Evolutionary conservation across 2,329 filamentous ascomycete genomes (phyloP).

Genomic region (Cladosporium colombiae): DNA sequence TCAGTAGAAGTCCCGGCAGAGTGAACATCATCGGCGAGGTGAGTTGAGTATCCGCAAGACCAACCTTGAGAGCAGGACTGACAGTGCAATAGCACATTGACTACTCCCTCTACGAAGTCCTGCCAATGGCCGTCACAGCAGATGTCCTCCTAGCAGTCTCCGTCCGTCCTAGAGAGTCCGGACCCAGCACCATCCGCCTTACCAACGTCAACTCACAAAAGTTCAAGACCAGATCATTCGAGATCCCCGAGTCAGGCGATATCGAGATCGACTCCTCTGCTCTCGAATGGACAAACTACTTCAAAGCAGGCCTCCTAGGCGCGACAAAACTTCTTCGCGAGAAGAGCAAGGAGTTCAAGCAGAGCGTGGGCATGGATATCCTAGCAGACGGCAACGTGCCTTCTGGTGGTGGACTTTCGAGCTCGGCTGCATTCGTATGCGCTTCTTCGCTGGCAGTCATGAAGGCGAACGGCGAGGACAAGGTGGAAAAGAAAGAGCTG

Average conservation of each 20-base stretch:
- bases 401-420: constrained; percentile 86
- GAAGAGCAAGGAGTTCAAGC: constrained; percentile 61
- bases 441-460: constrained; percentile 86
- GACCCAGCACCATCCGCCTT: constrained; percentile 68
- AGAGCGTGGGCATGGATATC: constrained; percentile 77
- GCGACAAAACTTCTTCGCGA: constrained; percentile 75
- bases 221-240: constrained; percentile 75
- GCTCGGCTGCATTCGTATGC: constrained; percentile 90
- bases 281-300: constrained; percentile 98
- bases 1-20: constrained; percentile 86
- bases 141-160: constrained; percentile 86
- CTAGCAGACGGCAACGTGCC: constrained; percentile 91
- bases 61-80: constrained; percentile 5
- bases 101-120: constrained; percentile 93
- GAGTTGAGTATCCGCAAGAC: constrained; percentile 15
- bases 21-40: constrained; percentile 96
- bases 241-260: constrained; percentile 61
- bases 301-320: constrained; percentile 85
- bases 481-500: constrained; percentile 86
- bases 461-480: constrained; percentile 74
- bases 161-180: constrained; percentile 53
- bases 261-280: constrained; percentile 73
- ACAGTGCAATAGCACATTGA: constrained; percentile 71
- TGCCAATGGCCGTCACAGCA: constrained; percentile 92
- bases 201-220: constrained; percentile 75